Base-by-base conservation (phyloP, 2,329 filamentous ascomycete genomes). In the Ceratocystis diversiconidia region DNA sequence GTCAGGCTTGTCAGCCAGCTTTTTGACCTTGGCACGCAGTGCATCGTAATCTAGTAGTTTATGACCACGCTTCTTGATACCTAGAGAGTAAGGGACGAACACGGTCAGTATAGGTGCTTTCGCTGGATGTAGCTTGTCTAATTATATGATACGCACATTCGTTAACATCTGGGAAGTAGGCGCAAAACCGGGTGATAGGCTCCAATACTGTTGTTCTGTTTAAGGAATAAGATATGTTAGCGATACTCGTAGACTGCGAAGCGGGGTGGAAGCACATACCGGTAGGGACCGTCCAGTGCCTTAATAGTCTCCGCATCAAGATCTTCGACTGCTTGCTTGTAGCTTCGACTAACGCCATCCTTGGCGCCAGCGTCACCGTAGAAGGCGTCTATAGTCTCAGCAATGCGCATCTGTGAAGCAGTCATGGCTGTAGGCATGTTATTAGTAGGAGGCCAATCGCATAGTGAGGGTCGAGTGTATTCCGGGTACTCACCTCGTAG, bases 21-120 rank as follows among this genome's bases (percentile, higher is more conserved):
- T 92, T 82, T 96, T 96, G 72, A 99, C 94, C 75, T 94, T 95
- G 70, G 91, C 90, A 69, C 94, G 89, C 77, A 97, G 86, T 19
- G 92, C 85, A 75, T 99, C 94, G 79, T 99, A 99, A 78, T 99
- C 95, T 70, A 97, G 89, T 66, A 97, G 87, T 77, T 99, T 99
- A 82, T 99, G 89, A 72, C 95, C 89, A 72, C 95, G 90, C 79
- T 99, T 99, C 79, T 97, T 99, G 77, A 99, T 96, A 77, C 85
- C 85, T 88, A 70, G n/a, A 62, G n/a, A 50, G 15, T n/a, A 25
- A n/a, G 8, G 8, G 22, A 55, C 22, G 55, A 30, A 17, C 30
- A 17, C 25, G 5, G 15, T n/a, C 2, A 25, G 46, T 12, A 15
- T 22, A 41, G 25, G 8, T 1, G 32, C 10, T 52, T 15, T 52